Evolutionary conservation across 2,329 filamentous ascomycete species (phyloP).

Genomic region (Colletotrichum limetticola): DNA sequence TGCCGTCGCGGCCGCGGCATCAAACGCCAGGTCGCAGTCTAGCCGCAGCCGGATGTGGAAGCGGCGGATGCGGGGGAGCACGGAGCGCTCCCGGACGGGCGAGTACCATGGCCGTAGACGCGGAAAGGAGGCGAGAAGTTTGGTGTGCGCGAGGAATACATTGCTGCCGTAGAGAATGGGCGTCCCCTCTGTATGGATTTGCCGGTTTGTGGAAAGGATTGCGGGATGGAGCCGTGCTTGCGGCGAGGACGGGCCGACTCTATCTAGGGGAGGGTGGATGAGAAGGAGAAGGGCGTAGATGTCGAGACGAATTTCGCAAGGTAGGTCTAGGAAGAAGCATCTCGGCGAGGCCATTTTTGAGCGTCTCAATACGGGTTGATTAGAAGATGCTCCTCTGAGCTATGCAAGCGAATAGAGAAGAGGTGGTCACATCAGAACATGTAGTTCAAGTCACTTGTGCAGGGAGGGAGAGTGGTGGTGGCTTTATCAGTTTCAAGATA

Average conservation of each 20-base stretch:
- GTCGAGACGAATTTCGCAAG: slow-evolving; percentile 57
- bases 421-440: background rate
- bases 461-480: background rate
- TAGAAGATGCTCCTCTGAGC: background rate
- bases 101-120: slow-evolving; percentile 48
- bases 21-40: slow-evolving; percentile 50
- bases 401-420: background rate
- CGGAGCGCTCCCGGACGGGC: slow-evolving; percentile 43
- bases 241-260: slow-evolving; percentile 26
- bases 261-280: slow-evolving; percentile 41
- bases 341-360: background rate
- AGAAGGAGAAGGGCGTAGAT: slow-evolving; percentile 56
- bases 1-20: slow-evolving; percentile 41
- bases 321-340: slow-evolving; percentile 50
- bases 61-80: slow-evolving; percentile 48
- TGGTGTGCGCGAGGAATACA: slow-evolving; percentile 55
- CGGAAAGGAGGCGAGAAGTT: slow-evolving; percentile 53
- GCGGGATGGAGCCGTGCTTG: slow-evolving; percentile 44
- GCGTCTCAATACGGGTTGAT: background rate
- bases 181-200: slow-evolving; percentile 53
- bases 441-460: background rate
- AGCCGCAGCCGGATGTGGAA: slow-evolving; percentile 53
- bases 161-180: slow-evolving; percentile 55
- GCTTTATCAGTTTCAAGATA: background rate
- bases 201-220: slow-evolving; percentile 53